phyloP scores from a whole-genome alignment of 345 rosid genomes.

The Punica granatum region DNA sequence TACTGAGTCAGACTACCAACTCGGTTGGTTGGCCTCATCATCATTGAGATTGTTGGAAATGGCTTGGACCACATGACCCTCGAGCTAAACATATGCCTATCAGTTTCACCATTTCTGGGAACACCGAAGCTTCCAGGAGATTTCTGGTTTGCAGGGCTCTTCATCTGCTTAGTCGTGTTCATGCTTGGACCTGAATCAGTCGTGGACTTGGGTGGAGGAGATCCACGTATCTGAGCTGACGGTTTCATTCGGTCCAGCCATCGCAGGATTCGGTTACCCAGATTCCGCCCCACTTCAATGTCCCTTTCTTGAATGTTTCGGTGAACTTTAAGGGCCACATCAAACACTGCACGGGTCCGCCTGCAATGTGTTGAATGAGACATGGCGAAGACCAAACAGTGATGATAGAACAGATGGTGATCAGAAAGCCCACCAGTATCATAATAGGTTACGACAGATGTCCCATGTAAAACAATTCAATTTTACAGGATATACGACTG shows the following conservation, averaged over 20 bases:
- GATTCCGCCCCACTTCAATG: constrained; percentile 74
- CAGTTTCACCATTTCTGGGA: constrained; percentile 39
- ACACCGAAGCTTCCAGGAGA: constrained; percentile 24
- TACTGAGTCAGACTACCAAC: constrained; percentile 46
- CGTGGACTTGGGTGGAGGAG: constrained; percentile 21
- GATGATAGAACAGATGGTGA: not conserved
- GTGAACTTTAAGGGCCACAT: constrained; percentile 60
- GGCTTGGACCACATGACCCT: constrained; percentile 36
- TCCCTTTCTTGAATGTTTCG: constrained; percentile 73
- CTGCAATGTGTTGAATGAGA: constrained; percentile 20
- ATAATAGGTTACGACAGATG: not conserved
- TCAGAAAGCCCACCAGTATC: not conserved
- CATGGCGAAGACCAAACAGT: not conserved
- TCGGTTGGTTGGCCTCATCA: constrained; percentile 50
- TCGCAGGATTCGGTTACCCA: constrained; percentile 84
- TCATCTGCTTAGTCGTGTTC: constrained; percentile 33
- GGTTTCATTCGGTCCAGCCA: constrained; percentile 85
- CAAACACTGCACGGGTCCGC: constrained; percentile 53
- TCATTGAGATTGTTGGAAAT: constrained; percentile 52
- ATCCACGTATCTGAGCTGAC: constrained; percentile 70
- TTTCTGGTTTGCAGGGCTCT: constrained; percentile 30
- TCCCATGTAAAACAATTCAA: too few relatives aligned
- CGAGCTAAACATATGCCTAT: constrained; percentile 48
- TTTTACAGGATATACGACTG: not conserved
- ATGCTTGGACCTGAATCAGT: constrained; percentile 17